Conservation (phyloP, 2,329 filamentous ascomycete species). For the Colletotrichum musicola region DNA sequence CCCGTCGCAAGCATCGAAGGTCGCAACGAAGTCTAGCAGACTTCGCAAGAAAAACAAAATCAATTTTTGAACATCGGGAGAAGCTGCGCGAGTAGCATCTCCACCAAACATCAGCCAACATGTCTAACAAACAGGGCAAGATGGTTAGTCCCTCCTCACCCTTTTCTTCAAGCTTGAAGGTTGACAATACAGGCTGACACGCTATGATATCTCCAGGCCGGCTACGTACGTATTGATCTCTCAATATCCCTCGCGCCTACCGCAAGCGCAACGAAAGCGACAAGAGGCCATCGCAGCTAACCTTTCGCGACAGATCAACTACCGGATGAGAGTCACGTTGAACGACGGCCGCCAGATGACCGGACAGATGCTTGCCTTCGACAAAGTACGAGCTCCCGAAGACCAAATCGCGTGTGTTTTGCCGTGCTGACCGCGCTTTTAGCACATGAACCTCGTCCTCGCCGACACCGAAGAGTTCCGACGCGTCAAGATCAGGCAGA, state of each 20-base stretch:
- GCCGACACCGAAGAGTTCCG: constrained; percentile 99
- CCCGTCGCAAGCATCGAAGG: constrained; percentile 53
- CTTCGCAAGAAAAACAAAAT: constrained; percentile 50
- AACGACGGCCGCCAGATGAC: constrained; percentile 97
- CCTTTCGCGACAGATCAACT: constrained; percentile 83
- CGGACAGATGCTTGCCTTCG: constrained; percentile 97
- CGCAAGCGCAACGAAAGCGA: not conserved
- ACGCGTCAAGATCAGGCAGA: constrained; percentile 86
- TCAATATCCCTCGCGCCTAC: not conserved
- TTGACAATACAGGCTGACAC: constrained; percentile 73
- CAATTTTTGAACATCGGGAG: constrained; percentile 60
- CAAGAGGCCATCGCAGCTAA: not conserved
- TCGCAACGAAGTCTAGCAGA: constrained; percentile 53
- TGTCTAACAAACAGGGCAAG: constrained; percentile 97
- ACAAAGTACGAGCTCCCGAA: constrained; percentile 76
- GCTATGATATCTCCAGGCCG: constrained; percentile 68
- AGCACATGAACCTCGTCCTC: constrained; percentile 99
- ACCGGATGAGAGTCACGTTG: constrained; percentile 97
- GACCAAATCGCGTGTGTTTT: constrained; percentile 24
- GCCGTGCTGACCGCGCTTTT: constrained; percentile 26
- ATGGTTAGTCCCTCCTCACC: constrained; percentile 80
- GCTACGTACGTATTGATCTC: constrained; percentile 70
- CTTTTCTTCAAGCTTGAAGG: constrained; percentile 56
- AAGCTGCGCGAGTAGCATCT: constrained; percentile 48
- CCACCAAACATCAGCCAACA: constrained; percentile 58